Conservation (phyloP, 805 yeast genomes). For the Hanseniaspora singularis region DNA sequence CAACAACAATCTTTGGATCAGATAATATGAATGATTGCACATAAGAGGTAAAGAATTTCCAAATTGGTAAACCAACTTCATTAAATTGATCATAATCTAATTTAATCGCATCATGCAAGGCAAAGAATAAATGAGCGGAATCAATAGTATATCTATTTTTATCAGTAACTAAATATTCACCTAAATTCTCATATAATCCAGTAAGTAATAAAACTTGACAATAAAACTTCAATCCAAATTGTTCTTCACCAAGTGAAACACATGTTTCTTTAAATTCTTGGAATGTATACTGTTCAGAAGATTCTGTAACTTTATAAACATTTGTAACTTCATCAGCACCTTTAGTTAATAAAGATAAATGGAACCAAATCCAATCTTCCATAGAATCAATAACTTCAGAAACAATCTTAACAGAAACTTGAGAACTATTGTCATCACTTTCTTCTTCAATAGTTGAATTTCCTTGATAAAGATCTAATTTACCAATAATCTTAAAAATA, state of each 20-base stretch:
- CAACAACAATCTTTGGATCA: conserved; percentile 86
- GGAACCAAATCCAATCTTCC: conserved; percentile 97
- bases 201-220: conserved; percentile 59
- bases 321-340: conserved; percentile 37
- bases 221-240: conserved; percentile 58
- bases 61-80: conserved; percentile 33
- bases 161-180: conserved; percentile 37
- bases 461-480: conserved; percentile 39
- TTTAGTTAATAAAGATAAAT: conserved; percentile 63
- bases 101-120: conserved; percentile 42
- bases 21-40: conserved; percentile 71
- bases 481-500: conserved; percentile 82
- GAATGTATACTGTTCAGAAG: conserved; percentile 53
- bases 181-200: conserved; percentile 75
- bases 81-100: conserved; percentile 11
- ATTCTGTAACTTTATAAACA: conserved; percentile 28
- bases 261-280: conserved; percentile 62
- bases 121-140: conserved; percentile 81
- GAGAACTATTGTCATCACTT: too few species aligned
- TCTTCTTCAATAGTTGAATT: conserved; percentile 27
- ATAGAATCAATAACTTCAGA: conserved; percentile 64
- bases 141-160: conserved; percentile 57
- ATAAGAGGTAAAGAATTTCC: conserved; percentile 63
- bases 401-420: conserved; percentile 50
- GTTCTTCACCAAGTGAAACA: conserved; percentile 56